Conservation (phyloP, 2,329 filamentous ascomycete species). For the Neofusicoccum kwambonambiense region DNA sequence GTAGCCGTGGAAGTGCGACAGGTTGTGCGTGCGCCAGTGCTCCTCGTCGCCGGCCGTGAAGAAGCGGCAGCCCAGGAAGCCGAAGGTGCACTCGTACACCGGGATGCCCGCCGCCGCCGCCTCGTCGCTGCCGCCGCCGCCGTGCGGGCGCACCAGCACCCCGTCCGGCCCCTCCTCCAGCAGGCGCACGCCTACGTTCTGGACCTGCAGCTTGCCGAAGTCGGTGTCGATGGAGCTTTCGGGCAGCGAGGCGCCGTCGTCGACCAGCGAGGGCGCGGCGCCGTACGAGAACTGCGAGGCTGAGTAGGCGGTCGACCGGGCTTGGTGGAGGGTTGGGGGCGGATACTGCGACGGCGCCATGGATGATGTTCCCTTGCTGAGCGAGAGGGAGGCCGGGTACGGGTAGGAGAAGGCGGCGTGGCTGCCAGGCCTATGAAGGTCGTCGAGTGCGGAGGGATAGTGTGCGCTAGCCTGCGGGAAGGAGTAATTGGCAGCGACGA, state of each 20-base stretch:
- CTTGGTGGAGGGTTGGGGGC: conserved; percentile 7
- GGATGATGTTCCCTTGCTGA: neutral
- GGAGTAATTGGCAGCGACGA: conserved; percentile 6
- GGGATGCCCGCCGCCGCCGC: conserved; percentile 16
- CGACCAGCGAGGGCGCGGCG: conserved; percentile 11
- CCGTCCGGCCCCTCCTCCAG: conserved; percentile 30
- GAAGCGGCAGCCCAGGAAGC: conserved; percentile 33
- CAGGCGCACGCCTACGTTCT: conserved; percentile 22
- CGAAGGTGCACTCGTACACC: conserved; percentile 33
- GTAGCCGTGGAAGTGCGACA: conserved; percentile 34
- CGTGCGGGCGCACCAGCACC: conserved; percentile 25
- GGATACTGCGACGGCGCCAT: conserved; percentile 8
- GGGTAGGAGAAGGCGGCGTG: neutral
- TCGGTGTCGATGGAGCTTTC: conserved; percentile 28
- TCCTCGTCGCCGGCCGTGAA: conserved; percentile 21
- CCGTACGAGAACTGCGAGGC: conserved; percentile 8
- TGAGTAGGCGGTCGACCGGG: neutral
- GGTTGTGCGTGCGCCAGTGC: conserved; percentile 33
- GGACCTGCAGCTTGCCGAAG: conserved; percentile 24
- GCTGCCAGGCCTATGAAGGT: neutral
- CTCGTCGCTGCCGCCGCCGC: neutral
- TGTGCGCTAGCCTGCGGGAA: neutral
- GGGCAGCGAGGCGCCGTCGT: conserved; percentile 7
- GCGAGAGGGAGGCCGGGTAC: conserved; percentile 1
- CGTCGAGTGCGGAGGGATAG: neutral